Conservation (phyloP, 441 rosid species). For the Biscutella laevigata region DNA sequence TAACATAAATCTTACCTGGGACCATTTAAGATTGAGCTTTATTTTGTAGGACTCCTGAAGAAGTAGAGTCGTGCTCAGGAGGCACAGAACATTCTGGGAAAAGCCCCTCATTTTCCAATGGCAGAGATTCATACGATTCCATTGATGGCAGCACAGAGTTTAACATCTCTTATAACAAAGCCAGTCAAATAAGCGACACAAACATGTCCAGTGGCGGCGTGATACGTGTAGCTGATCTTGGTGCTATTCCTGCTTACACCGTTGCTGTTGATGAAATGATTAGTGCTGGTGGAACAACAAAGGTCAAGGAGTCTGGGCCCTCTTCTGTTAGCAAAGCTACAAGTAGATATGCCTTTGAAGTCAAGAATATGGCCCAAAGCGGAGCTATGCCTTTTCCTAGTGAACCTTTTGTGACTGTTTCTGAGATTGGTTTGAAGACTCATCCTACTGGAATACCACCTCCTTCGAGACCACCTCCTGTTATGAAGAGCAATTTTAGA, state of each 20-base stretch:
- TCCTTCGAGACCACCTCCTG: slow-evolving; percentile 68
- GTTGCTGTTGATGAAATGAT: slow-evolving; percentile 43
- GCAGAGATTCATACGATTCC: slow-evolving; percentile 48
- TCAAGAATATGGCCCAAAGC: slow-evolving; percentile 23
- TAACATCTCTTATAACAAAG: slow-evolving; percentile 59
- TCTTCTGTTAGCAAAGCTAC: slow-evolving; percentile 27
- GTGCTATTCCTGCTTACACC: slow-evolving; percentile 45
- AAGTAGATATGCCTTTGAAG: slow-evolving; percentile 23
- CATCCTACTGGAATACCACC: slow-evolving; percentile 74
- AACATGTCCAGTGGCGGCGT: slow-evolving; percentile 36
- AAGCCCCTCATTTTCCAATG: slow-evolving; percentile 41
- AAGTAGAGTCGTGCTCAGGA: slow-evolving; percentile 48
- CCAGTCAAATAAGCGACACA: slow-evolving; percentile 29
- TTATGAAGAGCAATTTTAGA: slow-evolving; percentile 30
- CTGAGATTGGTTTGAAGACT: slow-evolving; percentile 74
- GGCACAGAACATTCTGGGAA: slow-evolving; percentile 50
- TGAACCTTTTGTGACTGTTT: slow-evolving; percentile 56
- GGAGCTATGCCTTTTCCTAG: slow-evolving; percentile 37
- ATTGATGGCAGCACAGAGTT: slow-evolving; percentile 51
- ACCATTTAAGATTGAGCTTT: slow-evolving; percentile 12
- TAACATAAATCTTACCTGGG: too few relatives aligned
- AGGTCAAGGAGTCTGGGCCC: slow-evolving; percentile 39
- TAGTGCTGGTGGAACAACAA: slow-evolving; percentile 10
- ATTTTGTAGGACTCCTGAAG: slow-evolving; percentile 60
- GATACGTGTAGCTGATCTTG: slow-evolving; percentile 37